phyloP scores from a whole-genome alignment of 2,329 filamentous ascomycete genomes.

The Cytospora schulzeri region DNA sequence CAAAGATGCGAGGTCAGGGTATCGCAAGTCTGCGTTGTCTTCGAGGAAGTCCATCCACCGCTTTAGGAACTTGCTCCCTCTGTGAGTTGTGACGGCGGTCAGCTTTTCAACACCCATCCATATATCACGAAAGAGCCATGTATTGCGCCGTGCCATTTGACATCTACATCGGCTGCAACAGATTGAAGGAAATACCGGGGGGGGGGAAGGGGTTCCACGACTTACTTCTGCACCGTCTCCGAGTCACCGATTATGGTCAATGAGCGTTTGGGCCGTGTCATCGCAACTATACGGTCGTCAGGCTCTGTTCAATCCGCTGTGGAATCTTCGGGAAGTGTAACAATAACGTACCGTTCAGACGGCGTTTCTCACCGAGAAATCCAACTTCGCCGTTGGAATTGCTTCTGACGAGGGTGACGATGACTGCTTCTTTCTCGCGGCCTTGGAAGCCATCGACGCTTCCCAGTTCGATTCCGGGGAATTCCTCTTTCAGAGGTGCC shows the following conservation, averaged over 20 bases:
- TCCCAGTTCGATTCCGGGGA: conserved; percentile 87
- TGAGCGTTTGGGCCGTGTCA: conserved; percentile 92
- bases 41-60: conserved; percentile 91
- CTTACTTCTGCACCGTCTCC: conserved; percentile 86
- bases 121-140: conserved; percentile 8
- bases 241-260: conserved; percentile 91
- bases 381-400: conserved; percentile 87
- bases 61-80: conserved; percentile 83
- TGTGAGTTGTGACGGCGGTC: conserved; percentile 42
- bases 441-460: conserved; percentile 96
- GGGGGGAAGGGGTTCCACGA: conserved; percentile 34
- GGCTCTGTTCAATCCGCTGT: conserved; percentile 26
- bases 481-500: conserved; percentile 77
- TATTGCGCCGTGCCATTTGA: conserved; percentile 11
- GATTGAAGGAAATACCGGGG: conserved; percentile 11
- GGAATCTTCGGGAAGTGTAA: conserved; percentile 8
- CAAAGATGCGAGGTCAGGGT: conserved; percentile 66
- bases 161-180: conserved; percentile 7
- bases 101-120: conserved; percentile 17
- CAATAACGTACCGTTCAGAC: conserved; percentile 73
- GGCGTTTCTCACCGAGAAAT: conserved; percentile 87
- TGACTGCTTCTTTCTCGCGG: conserved; percentile 91
- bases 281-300: conserved; percentile 69
- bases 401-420: conserved; percentile 92
- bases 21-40: conserved; percentile 85